Conservation (phyloP, 225 moss, liverwort and hornwort genomes). For the Thuidium tamariscinum region DNA sequence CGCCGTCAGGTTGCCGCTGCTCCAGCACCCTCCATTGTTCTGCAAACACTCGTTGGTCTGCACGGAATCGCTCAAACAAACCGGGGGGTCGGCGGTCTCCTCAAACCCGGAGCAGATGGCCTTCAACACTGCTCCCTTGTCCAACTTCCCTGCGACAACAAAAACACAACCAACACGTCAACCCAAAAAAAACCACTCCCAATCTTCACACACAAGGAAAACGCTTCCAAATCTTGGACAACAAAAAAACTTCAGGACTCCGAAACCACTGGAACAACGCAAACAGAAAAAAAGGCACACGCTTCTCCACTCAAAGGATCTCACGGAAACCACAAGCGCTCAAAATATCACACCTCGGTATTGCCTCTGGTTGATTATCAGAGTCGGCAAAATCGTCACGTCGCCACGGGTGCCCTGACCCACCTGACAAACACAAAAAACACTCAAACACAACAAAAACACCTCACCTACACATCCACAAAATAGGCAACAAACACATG, state of each 20-base stretch:
- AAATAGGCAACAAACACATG: background rate
- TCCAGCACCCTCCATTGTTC: background rate
- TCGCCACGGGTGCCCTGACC: constrained; percentile 59
- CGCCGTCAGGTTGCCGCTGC: constrained; percentile 34
- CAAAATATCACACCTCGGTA: constrained; percentile 35
- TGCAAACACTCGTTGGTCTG: background rate
- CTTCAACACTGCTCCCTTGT: constrained; percentile 72
- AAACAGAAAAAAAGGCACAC: rapidly evolving
- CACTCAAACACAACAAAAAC: background rate
- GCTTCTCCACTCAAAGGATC: background rate
- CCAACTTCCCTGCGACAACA: constrained; percentile 43
- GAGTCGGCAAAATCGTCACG: constrained; percentile 75
- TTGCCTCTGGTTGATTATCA: constrained; percentile 66
- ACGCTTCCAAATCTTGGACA: background rate
- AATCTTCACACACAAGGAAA: too few relatives aligned
- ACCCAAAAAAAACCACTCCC: background rate
- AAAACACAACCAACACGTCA: background rate
- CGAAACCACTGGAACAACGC: too few relatives aligned
- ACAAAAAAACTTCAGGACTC: background rate
- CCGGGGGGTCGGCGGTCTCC: constrained; percentile 72
- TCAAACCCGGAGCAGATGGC: constrained; percentile 77
- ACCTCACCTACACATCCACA: background rate
- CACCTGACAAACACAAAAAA: constrained; percentile 16
- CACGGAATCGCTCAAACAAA: constrained; percentile 35
- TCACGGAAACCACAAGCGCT: background rate